A percentile compares a stretch with the other conserved stretches of the same genome.
These are phyloP conservation scores for Mycosphaerella arachidis DNA, from an alignment of 2,329 filamentous ascomycete species.

Conservation along the genomic window DNA sequence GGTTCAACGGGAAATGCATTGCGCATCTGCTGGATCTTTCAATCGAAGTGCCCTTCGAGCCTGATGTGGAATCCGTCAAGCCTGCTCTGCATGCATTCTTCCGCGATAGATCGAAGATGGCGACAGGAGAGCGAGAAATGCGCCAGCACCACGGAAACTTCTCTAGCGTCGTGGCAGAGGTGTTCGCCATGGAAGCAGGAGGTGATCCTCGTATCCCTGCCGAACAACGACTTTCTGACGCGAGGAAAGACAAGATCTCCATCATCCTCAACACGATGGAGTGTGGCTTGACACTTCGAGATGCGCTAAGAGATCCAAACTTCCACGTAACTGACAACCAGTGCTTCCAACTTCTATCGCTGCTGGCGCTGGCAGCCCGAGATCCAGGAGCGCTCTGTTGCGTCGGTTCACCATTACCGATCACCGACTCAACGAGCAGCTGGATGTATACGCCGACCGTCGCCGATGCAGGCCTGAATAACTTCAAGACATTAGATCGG, in stretches of 20 bases:
- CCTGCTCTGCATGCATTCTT: constrained; percentile 34
- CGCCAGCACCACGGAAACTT: constrained; percentile 32
- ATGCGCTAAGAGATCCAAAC: constrained; percentile 22
- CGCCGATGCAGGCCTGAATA: constrained; percentile 33
- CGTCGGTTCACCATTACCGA: constrained; percentile 29
- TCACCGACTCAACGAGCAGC: constrained; percentile 18
- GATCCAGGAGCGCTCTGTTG: constrained; percentile 40
- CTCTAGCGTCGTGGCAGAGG: constrained; percentile 35
- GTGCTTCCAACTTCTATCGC: constrained; percentile 39
- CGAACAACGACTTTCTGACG: constrained; percentile 38
- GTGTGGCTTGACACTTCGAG: constrained; percentile 36
- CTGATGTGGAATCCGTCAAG: constrained; percentile 30
- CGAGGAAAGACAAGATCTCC: constrained; percentile 41
- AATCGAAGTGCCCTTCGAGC: constrained; percentile 31
- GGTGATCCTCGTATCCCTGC: constrained; percentile 40
- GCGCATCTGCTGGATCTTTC: constrained; percentile 38
- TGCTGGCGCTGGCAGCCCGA: constrained; percentile 38
- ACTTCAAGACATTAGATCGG: constrained; percentile 30
- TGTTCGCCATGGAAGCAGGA: constrained; percentile 40
- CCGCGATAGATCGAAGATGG: constrained; percentile 30
- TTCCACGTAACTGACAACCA: constrained; percentile 34
- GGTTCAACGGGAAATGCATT: constrained; percentile 41
- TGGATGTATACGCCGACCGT: constrained; percentile 33
- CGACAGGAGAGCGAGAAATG: constrained; percentile 18
- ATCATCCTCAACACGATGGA: constrained; percentile 41